Conservation (phyloP, 192 early-diverging fungal genomes). For the Coemansia sp. region DNA sequence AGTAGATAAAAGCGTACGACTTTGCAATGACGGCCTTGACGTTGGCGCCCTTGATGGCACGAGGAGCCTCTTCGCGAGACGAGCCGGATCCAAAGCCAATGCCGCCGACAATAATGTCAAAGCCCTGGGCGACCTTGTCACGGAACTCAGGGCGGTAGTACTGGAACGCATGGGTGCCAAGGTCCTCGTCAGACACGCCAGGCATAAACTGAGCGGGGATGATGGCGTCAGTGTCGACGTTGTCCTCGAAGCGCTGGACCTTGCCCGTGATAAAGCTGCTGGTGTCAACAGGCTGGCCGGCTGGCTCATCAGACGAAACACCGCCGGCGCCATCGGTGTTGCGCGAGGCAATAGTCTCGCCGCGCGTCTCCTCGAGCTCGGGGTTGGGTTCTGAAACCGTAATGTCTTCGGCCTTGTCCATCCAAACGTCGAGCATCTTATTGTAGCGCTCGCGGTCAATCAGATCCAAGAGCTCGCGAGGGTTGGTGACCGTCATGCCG, state of each 20-base stretch:
- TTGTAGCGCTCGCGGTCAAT: constrained; percentile 64
- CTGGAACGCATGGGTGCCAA: constrained; percentile 69
- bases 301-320: constrained; percentile 5
- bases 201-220: constrained; percentile 78
- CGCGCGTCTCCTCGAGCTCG: constrained; percentile 45
- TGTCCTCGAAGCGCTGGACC: constrained; percentile 71
- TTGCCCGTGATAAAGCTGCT: constrained; percentile 58
- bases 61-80: constrained; percentile 76
- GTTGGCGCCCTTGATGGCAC: constrained; percentile 65
- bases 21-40: constrained; percentile 79
- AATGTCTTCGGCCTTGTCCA: constrained; percentile 60
- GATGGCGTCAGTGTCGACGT: constrained; percentile 78
- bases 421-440: constrained; percentile 64
- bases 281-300: constrained; percentile 20
- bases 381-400: constrained; percentile 66
- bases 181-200: constrained; percentile 64
- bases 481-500: constrained; percentile 69
- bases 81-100: constrained; percentile 73
- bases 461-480: constrained; percentile 61
- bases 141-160: constrained; percentile 75
- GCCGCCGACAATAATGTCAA: constrained; percentile 68
- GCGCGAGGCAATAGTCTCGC: constrained; percentile 39
- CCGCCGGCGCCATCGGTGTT: constrained; percentile 29
- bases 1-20: constrained; percentile 78
- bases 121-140: constrained; percentile 60